phyloP scores from a whole-genome alignment of 768 basidiomycete genomes.

The Russula brevipes region DNA sequence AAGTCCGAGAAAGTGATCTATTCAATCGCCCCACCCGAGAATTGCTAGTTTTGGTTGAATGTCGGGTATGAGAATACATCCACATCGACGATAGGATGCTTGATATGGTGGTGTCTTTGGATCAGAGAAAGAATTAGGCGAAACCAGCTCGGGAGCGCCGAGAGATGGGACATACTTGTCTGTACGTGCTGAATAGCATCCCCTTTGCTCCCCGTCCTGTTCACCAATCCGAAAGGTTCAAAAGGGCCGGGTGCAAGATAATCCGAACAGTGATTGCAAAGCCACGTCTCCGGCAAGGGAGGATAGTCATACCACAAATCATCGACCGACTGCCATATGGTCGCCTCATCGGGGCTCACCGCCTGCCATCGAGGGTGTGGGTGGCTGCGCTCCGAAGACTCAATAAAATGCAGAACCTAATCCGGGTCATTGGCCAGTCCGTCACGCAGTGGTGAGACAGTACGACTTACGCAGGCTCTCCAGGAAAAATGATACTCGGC shows the following conservation, averaged over 20 bases:
- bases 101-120: constrained; percentile 14
- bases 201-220: background rate
- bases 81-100: background rate
- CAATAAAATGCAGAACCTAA: constrained; percentile 12
- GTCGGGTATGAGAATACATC: background rate
- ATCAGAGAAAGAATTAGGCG: background rate
- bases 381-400: background rate
- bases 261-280: constrained; percentile 20
- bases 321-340: background rate
- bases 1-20: too few species aligned
- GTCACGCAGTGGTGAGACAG: background rate
- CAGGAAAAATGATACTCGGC: background rate
- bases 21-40: too few species aligned
- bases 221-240: background rate
- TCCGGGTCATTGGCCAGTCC: background rate
- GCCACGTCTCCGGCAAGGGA: background rate
- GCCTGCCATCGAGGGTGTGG: constrained; percentile 9
- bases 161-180: constrained; percentile 2
- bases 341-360: background rate
- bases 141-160: background rate
- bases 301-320: background rate
- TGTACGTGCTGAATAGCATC: background rate
- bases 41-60: background rate
- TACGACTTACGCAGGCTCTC: constrained; percentile 16
- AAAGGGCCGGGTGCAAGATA: background rate